Percentiles rank a stretch among this genome's conserved stretches.
phyloP scores from a whole-genome alignment of 2,329 filamentous ascomycete genomes.

The Karstenula rhodostoma region DNA sequence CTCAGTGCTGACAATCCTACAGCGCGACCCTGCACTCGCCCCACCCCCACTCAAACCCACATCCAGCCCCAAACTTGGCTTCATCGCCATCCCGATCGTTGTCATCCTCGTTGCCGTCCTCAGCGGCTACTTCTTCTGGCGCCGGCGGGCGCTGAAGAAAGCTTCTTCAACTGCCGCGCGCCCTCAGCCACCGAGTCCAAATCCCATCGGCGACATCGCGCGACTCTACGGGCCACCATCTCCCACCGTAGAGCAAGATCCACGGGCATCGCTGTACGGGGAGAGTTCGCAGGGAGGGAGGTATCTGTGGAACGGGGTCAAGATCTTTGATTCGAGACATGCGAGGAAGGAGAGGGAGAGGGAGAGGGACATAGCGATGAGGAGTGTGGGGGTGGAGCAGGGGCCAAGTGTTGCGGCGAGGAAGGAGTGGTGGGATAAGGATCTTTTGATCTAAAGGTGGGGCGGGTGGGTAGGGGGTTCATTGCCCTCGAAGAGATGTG shows the following conservation, averaged over 20 bases:
- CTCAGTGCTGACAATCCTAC: neutral
- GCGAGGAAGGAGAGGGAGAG: neutral
- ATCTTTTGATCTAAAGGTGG: neutral
- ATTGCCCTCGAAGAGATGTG: too few species aligned
- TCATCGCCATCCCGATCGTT: neutral
- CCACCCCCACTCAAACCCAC: neutral
- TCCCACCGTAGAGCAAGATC: neutral
- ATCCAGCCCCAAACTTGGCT: neutral
- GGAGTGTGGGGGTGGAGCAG: neutral
- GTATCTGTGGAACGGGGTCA: neutral
- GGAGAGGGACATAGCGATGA: neutral
- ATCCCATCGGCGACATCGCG: neutral
- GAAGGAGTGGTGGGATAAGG: neutral
- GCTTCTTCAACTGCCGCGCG: too few species aligned
- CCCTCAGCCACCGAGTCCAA: neutral
- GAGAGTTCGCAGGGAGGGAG: neutral
- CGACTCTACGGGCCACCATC: neutral
- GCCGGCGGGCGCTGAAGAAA: neutral
- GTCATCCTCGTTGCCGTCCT: neutral
- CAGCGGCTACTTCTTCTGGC: neutral
- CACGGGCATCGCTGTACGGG: neutral
- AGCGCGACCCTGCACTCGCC: neutral
- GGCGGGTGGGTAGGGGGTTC: too few species aligned
- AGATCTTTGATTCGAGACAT: neutral
- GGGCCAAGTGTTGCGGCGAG: neutral